These are phyloP conservation scores for Borealophlyctis nickersoniae DNA, from an alignment of 192 early-diverging fungal genomes.

Conservation along the genomic window DNA sequence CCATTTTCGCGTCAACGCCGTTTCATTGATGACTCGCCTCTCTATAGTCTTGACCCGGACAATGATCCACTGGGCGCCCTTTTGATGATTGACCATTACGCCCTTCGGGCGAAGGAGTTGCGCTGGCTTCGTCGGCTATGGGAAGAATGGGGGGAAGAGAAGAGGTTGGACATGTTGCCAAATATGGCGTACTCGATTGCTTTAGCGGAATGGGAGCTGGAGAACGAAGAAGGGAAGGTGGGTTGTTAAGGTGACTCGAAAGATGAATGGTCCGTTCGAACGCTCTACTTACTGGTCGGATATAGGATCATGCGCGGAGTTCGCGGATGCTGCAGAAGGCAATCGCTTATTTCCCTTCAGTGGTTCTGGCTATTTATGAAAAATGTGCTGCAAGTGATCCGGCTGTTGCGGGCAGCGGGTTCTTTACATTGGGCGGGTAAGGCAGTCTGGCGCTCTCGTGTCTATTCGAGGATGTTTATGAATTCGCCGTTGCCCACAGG, in stretches of 20 bases:
- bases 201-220: constrained; percentile 73
- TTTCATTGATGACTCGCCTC: not conserved
- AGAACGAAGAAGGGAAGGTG: constrained; percentile 27
- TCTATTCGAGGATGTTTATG: not conserved
- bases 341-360: constrained; percentile 69
- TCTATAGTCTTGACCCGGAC: constrained; percentile 64
- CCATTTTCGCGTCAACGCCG: not conserved
- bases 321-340: constrained; percentile 63
- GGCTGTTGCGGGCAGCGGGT: constrained; percentile 46
- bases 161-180: constrained; percentile 43
- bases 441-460: not conserved
- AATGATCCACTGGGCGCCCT: constrained; percentile 74
- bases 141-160: constrained; percentile 39
- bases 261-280: too few species aligned
- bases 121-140: constrained; percentile 40
- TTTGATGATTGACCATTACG: constrained; percentile 81
- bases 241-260: too few species aligned
- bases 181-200: constrained; percentile 78
- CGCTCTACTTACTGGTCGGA: too few species aligned
- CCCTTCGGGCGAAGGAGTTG: constrained; percentile 71
- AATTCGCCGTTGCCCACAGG: not conserved
- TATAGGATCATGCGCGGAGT: constrained; percentile 40
- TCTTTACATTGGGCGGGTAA: constrained; percentile 38
- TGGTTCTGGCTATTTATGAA: constrained; percentile 59
- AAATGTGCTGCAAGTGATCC: constrained; percentile 64